Conservation (phyloP, 805 yeast genomes). For the Starmerella potacharoeniae region DNA sequence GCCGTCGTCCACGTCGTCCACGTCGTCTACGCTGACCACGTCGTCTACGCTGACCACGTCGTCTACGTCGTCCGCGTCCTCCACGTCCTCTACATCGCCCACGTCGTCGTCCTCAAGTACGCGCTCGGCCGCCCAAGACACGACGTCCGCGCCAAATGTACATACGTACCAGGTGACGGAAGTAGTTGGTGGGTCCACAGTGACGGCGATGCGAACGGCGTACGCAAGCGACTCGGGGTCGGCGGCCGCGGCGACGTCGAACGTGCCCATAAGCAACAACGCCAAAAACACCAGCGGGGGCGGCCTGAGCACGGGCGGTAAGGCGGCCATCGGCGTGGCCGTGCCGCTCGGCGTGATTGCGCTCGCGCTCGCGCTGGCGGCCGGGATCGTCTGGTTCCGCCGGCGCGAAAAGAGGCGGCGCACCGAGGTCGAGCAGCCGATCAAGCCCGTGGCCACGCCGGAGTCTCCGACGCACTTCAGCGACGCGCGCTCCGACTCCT, state of each 20-base stretch:
- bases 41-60: no score
- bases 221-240: neutral
- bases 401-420: slow-evolving; percentile 4
- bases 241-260: neutral
- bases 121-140: neutral
- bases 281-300: neutral
- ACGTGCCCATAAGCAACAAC: neutral
- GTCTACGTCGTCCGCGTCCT: no score
- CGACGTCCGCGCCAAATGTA: neutral
- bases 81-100: no score
- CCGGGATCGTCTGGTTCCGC: neutral
- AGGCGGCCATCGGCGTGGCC: slow-evolving; percentile 17
- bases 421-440: neutral
- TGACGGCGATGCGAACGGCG: slow-evolving; percentile 7
- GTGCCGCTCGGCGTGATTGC: slow-evolving; percentile 17
- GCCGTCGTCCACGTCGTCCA: no score
- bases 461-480: neutral
- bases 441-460: neutral
- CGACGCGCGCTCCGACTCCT: neutral
- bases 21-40: no score
- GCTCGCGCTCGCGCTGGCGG: neutral
- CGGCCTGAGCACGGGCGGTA: slow-evolving; percentile 15
- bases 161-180: slow-evolving; percentile 4
- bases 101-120: neutral
- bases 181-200: slow-evolving; percentile 6